Evolutionary conservation across 2,329 filamentous ascomycete genomes (phyloP), one percentile per base, ranked within the genome.

Genomic region (Trichoderma koningii): DNA sequence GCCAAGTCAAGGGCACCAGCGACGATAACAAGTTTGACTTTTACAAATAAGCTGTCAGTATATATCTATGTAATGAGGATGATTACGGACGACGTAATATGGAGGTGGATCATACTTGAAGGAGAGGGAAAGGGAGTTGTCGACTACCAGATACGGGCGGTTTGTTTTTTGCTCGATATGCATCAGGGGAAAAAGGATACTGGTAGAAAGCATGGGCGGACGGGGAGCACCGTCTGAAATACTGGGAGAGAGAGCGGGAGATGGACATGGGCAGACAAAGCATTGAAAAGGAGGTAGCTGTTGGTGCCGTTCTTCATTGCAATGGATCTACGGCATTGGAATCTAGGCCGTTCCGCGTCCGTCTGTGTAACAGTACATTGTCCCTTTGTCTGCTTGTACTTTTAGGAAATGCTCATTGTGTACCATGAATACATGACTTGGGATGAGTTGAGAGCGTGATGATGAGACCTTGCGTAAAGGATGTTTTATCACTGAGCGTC

Each of bases 11-110:
- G 87, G 92, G 83, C 12, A 81, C 83, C 60, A 82, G 75, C 66
- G 82, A 85, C 76, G 88, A 85, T 74, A 85, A 84, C 79, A 91
- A 91, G 81, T 96, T 96, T 75, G 93, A 97, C 78, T 97, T 96
- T 80, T 96, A 96, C 85, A 92, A 91, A 80, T 92, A 88, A 78
- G 69, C 5, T 17, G 52, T 26, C 28, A 7, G 1, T 15, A 21
- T 19, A n/a, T 21, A 5, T 42, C 15, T n/a, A 19, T 41, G 28
- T 38, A 23, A 23, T 23, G 34, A 21, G 19, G 14, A n/a, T 12
- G 19, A 1, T 61, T n/a, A n/a, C 15, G 5, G 47, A 52, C 14
- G 38, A 61, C 9, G 15, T 28, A 42, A 26, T 47, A 44, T 52
- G 57, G 23, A 17, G 12, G 12, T 12, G 34, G n/a, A 34, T 34